These are phyloP conservation scores for Eucalyptus regnans DNA, from an alignment of 345 rosid genomes.

Conservation along the genomic window DNA sequence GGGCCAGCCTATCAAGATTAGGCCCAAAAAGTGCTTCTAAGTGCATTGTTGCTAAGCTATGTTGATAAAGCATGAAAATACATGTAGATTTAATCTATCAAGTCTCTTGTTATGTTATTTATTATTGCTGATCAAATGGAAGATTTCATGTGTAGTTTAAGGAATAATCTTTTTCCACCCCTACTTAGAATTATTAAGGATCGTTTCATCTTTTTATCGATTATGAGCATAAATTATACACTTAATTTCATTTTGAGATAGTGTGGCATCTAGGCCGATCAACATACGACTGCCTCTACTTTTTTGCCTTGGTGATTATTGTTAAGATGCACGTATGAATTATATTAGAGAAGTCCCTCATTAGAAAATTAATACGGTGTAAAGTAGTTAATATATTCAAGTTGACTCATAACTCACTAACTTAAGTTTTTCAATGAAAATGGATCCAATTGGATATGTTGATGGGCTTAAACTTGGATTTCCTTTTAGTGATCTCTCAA, in stretches of 20 bases:
- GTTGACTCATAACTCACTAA: too few relatives aligned
- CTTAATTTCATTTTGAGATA: neutral
- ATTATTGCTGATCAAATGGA: neutral
- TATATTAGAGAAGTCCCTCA: rapidly evolving
- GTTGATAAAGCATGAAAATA: neutral
- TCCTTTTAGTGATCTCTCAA: too few relatives aligned
- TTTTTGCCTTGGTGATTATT: too few relatives aligned
- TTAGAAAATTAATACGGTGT: rapidly evolving
- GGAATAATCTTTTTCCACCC: neutral
- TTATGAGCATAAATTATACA: neutral
- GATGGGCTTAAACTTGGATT: too few relatives aligned
- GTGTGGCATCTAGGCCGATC: rapidly evolving
- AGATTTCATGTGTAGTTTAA: neutral
- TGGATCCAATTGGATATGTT: too few relatives aligned
- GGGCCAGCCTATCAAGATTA: neutral
- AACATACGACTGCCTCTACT: too few relatives aligned
- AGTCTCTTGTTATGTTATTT: neutral
- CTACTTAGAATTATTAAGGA: neutral
- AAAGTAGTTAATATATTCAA: too few relatives aligned
- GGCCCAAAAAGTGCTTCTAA: neutral
- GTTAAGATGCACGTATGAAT: too few relatives aligned
- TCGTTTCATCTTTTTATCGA: neutral
- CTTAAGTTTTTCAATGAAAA: too few relatives aligned
- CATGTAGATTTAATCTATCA: neutral
- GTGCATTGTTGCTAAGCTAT: neutral